A percentile compares a stretch with the other conserved stretches of the same genome.
These are phyloP conservation scores for Ilyonectria mors-panacis DNA, from an alignment of 2,329 filamentous ascomycete species.

Conservation along the genomic window DNA sequence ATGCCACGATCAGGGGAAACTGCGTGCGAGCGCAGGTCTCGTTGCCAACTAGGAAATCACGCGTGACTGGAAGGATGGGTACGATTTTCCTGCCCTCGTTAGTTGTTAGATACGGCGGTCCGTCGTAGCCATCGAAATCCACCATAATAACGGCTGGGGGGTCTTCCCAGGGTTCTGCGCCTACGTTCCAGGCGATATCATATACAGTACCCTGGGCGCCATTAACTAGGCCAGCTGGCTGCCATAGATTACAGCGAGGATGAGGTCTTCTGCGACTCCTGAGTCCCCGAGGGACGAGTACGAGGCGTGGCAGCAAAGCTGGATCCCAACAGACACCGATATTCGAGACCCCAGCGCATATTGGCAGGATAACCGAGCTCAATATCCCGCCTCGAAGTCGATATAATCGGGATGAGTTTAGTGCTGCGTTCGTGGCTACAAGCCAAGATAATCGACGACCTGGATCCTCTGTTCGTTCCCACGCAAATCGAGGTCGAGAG, in stretches of 20 bases:
- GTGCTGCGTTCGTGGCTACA: background rate
- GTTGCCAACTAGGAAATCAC: background rate
- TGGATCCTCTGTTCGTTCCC: background rate
- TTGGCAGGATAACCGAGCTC: conserved; percentile 17
- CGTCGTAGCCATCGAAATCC: background rate
- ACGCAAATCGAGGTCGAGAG: background rate
- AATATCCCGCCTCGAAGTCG: conserved; percentile 16
- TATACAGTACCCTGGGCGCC: background rate
- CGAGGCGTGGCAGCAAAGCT: background rate
- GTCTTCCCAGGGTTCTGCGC: background rate
- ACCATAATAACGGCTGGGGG: background rate
- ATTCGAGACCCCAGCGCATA: conserved; percentile 23
- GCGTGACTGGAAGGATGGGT: conserved; percentile 1
- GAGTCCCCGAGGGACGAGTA: background rate
- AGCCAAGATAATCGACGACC: background rate
- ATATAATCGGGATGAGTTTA: background rate
- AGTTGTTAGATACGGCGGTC: background rate
- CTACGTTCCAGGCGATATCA: background rate
- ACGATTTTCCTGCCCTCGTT: conserved; percentile 1
- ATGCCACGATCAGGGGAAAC: too few relatives aligned
- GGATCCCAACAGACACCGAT: background rate
- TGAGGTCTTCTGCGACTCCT: background rate
- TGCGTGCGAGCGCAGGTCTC: too few relatives aligned
- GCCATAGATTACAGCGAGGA: background rate
- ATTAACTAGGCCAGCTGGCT: too few relatives aligned